Conservation (phyloP, 2,329 filamentous ascomycete species). For the Amauroascus niger region DNA sequence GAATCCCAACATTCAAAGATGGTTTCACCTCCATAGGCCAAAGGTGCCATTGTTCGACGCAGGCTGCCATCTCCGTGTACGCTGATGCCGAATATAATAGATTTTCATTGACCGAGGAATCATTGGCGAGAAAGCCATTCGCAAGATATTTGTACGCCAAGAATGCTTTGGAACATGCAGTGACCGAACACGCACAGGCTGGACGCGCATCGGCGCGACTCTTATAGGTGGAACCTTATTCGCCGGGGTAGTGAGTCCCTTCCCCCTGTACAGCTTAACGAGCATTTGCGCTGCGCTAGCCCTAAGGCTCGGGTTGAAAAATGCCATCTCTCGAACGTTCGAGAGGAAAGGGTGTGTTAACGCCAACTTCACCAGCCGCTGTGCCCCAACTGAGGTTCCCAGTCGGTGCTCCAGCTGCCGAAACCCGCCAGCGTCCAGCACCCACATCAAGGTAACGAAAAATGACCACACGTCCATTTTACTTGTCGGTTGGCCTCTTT, state of each 20-base stretch:
- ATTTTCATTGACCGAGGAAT: too few relatives aligned
- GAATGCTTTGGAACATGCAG: too few relatives aligned
- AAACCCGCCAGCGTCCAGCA: not conserved
- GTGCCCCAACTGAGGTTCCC: not conserved
- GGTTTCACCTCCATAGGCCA: not conserved
- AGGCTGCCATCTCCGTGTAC: too few relatives aligned
- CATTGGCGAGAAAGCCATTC: too few relatives aligned
- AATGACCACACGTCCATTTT: conserved; percentile 22
- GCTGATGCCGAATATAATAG: too few relatives aligned
- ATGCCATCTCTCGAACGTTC: conserved; percentile 17
- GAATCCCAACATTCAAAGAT: not conserved
- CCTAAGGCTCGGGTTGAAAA: conserved; percentile 16
- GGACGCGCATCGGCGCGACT: not conserved
- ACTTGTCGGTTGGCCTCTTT: conserved; percentile 13
- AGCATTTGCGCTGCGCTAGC: conserved; percentile 26
- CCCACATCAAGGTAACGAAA: conserved; percentile 14
- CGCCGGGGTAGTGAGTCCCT: conserved; percentile 17
- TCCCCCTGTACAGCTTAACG: conserved; percentile 15
- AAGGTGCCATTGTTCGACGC: not conserved
- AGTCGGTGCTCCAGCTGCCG: not conserved
- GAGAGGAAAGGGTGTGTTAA: not conserved
- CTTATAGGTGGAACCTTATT: not conserved
- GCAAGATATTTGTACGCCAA: too few relatives aligned
- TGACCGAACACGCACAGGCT: not conserved
- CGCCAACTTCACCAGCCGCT: not conserved